Evolutionary conservation across 1,139 yeast genomes (phyloP), one percentile per base, ranked within the genome.

Genomic region (Lodderomyces pseudojiufengensis): DNA sequence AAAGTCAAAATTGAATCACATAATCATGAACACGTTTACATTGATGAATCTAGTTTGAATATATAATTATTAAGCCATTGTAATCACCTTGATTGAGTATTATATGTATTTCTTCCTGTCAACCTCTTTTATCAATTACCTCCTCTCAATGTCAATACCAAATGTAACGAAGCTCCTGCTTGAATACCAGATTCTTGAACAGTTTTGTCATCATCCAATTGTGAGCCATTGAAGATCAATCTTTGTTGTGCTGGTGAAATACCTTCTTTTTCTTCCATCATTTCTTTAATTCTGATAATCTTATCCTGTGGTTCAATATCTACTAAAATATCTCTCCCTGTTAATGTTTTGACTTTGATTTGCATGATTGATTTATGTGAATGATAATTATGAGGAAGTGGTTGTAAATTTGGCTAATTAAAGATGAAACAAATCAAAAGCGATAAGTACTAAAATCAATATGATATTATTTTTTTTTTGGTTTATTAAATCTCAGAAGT

Each of bases 161-260:
- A 71, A 61, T 90, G 97, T 47, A 90, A 70, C 35, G 87, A 86
- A 35, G 92, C 77, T 9, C 96, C 97, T 2, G 86, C 79, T 33
- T 59, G 65, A 32, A 78, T 72, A 4, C 85, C 85, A 43, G 87
- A 83, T 36, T 74, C 78, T 37, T 69, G 76, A 9, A 84, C 78
- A 1, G 88, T 78, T 50, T 74, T 70, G 22, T 82, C 85, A 52
- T 86, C 95, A 47, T 80, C 81, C 80, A 92, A 77, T 63, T 90
- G 97, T 51, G 88, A 85, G 14, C 98, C 98, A 42, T 85, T 82
- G 63, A 78, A 88, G 53, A 92, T 84, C 47, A 92, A 76, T 49
- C 96, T 75, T 59, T 92, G 98, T 61, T 92, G 98, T 23, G 87
- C 80, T 14, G 98, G 97, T 4, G 97, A 97, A 41, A 92, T 92